Base-by-base conservation (phyloP, 192 early-diverging fungal genomes). In the Linnemannia schmuckeri region DNA sequence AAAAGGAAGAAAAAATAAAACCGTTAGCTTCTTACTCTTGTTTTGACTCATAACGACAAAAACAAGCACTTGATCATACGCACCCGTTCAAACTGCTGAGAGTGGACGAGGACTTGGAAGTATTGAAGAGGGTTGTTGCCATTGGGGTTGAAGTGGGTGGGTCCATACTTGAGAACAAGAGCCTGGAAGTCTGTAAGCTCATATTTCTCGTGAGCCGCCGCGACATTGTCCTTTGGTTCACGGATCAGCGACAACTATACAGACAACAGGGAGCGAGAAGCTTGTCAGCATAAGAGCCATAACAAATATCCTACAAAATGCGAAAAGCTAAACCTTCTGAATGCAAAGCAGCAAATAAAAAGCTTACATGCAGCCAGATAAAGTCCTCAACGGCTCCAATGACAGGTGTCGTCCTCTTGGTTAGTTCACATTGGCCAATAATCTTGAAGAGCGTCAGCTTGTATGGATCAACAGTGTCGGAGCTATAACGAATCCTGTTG, bases 371-470 rank as follows among this genome's bases (percentile, higher is more conserved):
- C 10, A 97, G 76, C 99, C 99, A 99, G 52, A 99, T 81, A 84
- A 96, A 99, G 77, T 99, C 98, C 83, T 99, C 97, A 4, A 94
- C 94, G 13, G 96, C 92, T 54, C 92, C 92, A 22, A 96, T 92
- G 1, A 97, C 96, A 49, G 89, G 86, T 2, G 92, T 82, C 15
- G 96, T 88, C 70, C 90, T 92, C 71, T 93, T 94, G 42, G 88
- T 91, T 79, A 98, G 83, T 46, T 97, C 97, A 79, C 96, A 97
- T 30, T 98, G 92, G 2, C 98, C 98, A 46, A 99, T 78, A 30
- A 97, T 94, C 82, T 97, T 97, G 89, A 95, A 97, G 27, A 99
- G 81, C 20, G 96, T 94, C 4, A 94, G 86, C 89, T 99, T 99
- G 92, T 97, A 99, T n/a, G 96, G 95, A 79, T 99, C 98, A 9